Evolutionary conservation across 441 rosid genomes (phyloP), one percentile per base, ranked within the genome.

Genomic region (Adansonia rubrostipa): DNA sequence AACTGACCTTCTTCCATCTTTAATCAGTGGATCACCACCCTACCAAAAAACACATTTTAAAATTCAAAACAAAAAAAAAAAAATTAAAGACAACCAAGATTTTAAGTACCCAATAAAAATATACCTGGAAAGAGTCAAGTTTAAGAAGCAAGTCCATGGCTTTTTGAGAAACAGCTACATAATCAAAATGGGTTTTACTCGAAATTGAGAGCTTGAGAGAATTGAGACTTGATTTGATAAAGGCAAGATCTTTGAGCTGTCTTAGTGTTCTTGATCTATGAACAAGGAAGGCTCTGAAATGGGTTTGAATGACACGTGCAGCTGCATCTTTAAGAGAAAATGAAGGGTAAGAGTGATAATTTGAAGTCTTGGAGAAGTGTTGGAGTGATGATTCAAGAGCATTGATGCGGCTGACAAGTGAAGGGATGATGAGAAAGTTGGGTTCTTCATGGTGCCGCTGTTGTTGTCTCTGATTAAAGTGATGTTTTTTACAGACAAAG

Each of bases 301-400:
- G 94, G 78, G 84, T 80, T 80, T 92, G 99, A 77, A 96, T 96
- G 28, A 96, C 88, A 42, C 95, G 87, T 42, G 99, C 98, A 5
- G 98, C 98, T 8, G 89, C 80, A 63, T 93, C 97, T 85, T 89
- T 88, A 2, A 93, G 81, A 14, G 92, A 80, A 42, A 45, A 72
- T 4, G 79, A 65, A 19, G 84, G 80, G 78, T 24, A 19, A 20
- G 74, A 76, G 48, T 65, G 79, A 42, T 51, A 64, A 19, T 77
- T 20, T 60, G 82, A 33, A 28, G 82, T 33, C 79, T 82, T 24
- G 28, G 92, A 83, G 9, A 91, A 82, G 45, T 75, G 73, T 6
- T 76, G 81, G 24, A 95, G 87, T 4, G 96, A 90, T 17, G 92
- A 73, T 71, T 95, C 99, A 36, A 95, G 97, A 60, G 88, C 85